These are phyloP conservation scores for Eremothecium gossypii DNA, from an alignment of 1,139 yeast species.

Conservation along the genomic window DNA sequence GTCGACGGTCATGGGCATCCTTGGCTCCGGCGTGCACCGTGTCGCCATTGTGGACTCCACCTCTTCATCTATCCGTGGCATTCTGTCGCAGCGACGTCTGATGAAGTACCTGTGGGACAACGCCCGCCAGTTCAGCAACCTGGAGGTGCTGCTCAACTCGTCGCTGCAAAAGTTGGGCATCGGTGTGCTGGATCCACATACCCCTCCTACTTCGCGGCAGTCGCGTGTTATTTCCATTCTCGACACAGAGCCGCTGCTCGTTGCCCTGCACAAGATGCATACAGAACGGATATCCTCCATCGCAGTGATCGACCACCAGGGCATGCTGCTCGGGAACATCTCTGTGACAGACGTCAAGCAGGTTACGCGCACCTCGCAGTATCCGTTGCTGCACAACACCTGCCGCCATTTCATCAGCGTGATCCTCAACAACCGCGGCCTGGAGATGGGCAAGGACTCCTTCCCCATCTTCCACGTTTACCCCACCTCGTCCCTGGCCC, in stretches of 20 bases:
- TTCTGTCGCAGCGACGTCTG: conserved; percentile 81
- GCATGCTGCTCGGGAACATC: conserved; percentile 77
- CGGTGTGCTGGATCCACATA: conserved; percentile 26
- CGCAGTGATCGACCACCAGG: conserved; percentile 82
- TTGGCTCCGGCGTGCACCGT: conserved; percentile 90
- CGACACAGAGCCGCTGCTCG: conserved; percentile 80
- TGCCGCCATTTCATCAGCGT: conserved; percentile 84
- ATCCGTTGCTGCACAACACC: conserved; percentile 67
- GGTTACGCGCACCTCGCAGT: conserved; percentile 76
- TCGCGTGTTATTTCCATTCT: conserved; percentile 59
- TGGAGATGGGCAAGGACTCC: conserved; percentile 80
- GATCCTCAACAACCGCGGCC: conserved; percentile 77
- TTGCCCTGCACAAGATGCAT: conserved; percentile 82
- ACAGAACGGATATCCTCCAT: conserved; percentile 75
- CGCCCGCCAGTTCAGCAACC: conserved; percentile 71
- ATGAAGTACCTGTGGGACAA: conserved; percentile 83
- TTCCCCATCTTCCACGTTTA: conserved; percentile 94
- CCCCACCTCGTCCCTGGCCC: conserved; percentile 65
- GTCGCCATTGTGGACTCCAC: conserved; percentile 64
- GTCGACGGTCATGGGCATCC: conserved; percentile 66
- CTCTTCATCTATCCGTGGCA: conserved; percentile 50
- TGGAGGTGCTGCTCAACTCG: conserved; percentile 64
- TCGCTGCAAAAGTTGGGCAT: conserved; percentile 32
- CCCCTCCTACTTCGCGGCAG: conserved; percentile 26
- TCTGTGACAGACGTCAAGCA: conserved; percentile 88